Evolutionary conservation across 768 basidiomycete species (phyloP).

Genomic region (Serendipita sp.): DNA sequence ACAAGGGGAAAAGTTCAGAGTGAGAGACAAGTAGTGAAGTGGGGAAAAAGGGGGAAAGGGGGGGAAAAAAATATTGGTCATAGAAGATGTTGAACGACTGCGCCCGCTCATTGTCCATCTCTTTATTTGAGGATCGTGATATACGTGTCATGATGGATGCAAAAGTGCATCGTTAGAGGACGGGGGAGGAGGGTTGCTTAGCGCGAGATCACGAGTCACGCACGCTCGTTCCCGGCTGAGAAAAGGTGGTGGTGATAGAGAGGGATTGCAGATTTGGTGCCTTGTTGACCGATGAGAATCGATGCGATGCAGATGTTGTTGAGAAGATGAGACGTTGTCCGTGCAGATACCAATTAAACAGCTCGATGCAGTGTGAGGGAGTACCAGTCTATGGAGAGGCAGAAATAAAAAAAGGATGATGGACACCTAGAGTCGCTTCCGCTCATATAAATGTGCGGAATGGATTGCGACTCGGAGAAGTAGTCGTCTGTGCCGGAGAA

Average conservation of each 20-base stretch:
- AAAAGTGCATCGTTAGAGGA: background rate
- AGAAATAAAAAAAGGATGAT: background rate
- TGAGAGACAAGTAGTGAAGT: background rate
- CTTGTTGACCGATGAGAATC: background rate
- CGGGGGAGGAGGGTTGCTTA: background rate
- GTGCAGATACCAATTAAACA: background rate
- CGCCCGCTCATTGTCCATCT: constrained; percentile 6
- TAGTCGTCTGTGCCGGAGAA: background rate
- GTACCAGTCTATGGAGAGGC: background rate
- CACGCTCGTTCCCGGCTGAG: background rate
- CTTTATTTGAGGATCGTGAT: background rate
- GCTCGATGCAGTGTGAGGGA: background rate
- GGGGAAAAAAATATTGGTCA: background rate
- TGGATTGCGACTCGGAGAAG: constrained; percentile 1
- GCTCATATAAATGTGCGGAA: background rate
- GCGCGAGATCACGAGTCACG: background rate
- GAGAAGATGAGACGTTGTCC: background rate
- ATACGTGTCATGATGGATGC: too few relatives aligned
- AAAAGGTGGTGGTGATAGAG: background rate
- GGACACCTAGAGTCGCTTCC: background rate
- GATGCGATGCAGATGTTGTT: background rate
- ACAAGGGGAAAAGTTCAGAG: background rate
- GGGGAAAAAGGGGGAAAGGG: background rate
- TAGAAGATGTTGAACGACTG: constrained; percentile 4
- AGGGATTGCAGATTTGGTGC: background rate